These are phyloP conservation scores for Herpetospermum pedunculosum DNA, from an alignment of 306 rosid genomes.

Conservation along the genomic window DNA sequence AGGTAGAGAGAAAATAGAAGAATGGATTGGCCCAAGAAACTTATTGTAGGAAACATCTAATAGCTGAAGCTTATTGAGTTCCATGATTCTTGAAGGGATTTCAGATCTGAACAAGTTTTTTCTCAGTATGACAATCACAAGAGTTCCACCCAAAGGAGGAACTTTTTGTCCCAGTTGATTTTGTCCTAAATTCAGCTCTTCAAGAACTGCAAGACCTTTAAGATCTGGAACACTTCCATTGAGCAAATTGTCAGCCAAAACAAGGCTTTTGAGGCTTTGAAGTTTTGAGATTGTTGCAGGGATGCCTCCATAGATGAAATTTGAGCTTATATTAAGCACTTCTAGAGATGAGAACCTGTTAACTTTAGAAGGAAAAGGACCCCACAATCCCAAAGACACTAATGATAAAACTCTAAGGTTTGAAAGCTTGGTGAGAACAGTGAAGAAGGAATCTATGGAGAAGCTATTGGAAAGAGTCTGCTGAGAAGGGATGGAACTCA, in stretches of 20 bases:
- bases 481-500: constrained; percentile 3
- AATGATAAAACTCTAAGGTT: constrained; percentile 44
- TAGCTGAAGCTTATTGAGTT: constrained; percentile 34
- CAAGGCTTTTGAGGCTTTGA: constrained; percentile 37
- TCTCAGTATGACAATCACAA: constrained; percentile 33
- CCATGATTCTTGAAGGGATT: constrained; percentile 27
- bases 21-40: constrained; percentile 47
- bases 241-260: constrained; percentile 53
- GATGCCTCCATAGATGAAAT: constrained; percentile 49
- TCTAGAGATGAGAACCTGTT: constrained; percentile 43
- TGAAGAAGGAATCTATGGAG: constrained; percentile 57
- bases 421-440: constrained; percentile 59
- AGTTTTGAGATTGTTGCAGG: constrained; percentile 36
- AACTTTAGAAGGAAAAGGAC: constrained; percentile 63
- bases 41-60: constrained; percentile 59
- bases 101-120: constrained; percentile 57
- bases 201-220: constrained; percentile 24
- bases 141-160: constrained; percentile 36
- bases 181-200: constrained; percentile 44
- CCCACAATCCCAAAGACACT: constrained; percentile 77
- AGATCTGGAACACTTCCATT: constrained; percentile 69
- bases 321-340: constrained; percentile 54
- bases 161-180: constrained; percentile 54
- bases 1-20: constrained; percentile 62
- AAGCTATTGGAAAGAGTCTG: constrained; percentile 49